phyloP scores from a whole-genome alignment of 805 yeast species.

The Zygosaccharomyces rouxii region DNA sequence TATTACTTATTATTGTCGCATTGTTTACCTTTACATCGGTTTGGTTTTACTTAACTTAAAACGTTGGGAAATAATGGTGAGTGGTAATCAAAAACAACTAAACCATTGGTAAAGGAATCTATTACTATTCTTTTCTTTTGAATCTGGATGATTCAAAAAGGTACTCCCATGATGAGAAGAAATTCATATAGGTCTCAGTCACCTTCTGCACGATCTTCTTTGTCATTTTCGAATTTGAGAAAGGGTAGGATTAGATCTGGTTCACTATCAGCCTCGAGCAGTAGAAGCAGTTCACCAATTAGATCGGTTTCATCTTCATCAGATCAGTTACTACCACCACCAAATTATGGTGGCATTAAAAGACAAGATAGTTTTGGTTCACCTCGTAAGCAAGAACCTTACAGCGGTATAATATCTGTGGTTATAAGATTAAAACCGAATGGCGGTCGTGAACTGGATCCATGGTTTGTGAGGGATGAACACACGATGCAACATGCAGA shows the following conservation, averaged over 20 bases:
- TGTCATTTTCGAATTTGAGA: slow-evolving; percentile 17
- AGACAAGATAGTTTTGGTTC: slow-evolving; percentile 3
- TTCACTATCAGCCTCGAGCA: slow-evolving; percentile 11
- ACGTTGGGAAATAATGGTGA: neutral
- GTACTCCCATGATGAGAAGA: slow-evolving; percentile 23
- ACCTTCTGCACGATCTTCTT: slow-evolving; percentile 20
- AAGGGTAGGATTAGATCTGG: slow-evolving; percentile 11
- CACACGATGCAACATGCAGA: slow-evolving; percentile 47
- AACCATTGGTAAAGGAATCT: neutral
- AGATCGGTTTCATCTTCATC: slow-evolving; percentile 12
- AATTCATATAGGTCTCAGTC: slow-evolving; percentile 18
- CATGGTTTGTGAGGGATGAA: slow-evolving; percentile 30
- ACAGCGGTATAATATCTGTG: slow-evolving; percentile 65
- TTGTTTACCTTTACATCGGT: slow-evolving; percentile 2
- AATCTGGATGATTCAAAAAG: slow-evolving; percentile 19
- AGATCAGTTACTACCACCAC: slow-evolving; percentile 6
- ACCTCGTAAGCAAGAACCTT: slow-evolving; percentile 10
- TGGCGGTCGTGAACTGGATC: slow-evolving; percentile 30
- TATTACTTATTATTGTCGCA: neutral
- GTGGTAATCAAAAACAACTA: neutral
- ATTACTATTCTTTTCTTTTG: neutral
- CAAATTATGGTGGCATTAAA: neutral
- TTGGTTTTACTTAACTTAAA: neutral
- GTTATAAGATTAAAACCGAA: slow-evolving; percentile 74
- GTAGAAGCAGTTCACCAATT: slow-evolving; percentile 17